Evolutionary conservation across 306 rosid species (phyloP).

Genomic region (Dalbergia cultrata): DNA sequence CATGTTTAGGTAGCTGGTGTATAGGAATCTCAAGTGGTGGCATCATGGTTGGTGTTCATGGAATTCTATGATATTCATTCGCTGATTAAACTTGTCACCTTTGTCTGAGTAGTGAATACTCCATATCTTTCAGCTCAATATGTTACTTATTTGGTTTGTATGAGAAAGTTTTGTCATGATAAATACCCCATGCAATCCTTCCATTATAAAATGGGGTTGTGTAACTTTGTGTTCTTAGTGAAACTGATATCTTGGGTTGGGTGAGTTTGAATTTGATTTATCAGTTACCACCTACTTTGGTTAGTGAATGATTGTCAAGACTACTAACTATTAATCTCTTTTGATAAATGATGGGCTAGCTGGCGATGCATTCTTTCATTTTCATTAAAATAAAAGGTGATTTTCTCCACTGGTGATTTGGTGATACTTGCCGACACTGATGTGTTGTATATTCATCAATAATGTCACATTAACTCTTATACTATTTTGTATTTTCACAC

Average conservation of each 20-base stretch:
- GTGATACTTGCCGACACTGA: background rate
- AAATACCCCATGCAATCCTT: background rate
- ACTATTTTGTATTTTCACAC: too few relatives aligned
- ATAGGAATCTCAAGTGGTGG: conserved; percentile 38
- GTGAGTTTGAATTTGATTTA: background rate
- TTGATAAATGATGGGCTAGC: background rate
- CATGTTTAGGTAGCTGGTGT: conserved; percentile 27
- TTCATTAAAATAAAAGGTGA: too few relatives aligned
- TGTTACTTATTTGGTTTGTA: background rate
- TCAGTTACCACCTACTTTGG: background rate
- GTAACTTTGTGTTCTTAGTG: background rate
- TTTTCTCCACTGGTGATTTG: background rate
- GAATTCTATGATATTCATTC: conserved; percentile 29
- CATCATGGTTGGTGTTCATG: conserved; percentile 30
- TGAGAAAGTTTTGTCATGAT: background rate
- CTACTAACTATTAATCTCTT: background rate
- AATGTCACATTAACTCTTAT: background rate
- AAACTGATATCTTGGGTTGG: background rate
- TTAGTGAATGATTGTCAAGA: background rate
- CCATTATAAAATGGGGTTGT: background rate
- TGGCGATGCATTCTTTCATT: background rate
- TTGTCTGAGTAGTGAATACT: background rate
- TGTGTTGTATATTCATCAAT: background rate
- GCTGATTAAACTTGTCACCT: conserved; percentile 17
- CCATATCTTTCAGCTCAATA: background rate